These are phyloP conservation scores for Solanum pinnatisectum DNA, from an alignment of 257 asterid species.

Conservation along the genomic window DNA sequence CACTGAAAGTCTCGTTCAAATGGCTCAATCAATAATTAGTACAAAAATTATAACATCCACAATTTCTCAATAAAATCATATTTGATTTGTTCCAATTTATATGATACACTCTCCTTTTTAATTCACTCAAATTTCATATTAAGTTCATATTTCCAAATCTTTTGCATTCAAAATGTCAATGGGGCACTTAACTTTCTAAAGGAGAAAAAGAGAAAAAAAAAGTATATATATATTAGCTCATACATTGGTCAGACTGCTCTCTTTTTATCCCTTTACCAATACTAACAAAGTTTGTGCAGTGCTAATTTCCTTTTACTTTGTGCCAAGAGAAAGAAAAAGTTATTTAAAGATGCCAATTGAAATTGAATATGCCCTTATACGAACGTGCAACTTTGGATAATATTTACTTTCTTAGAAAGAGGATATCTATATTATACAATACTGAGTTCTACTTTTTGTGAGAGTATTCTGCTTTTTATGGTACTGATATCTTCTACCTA, in stretches of 20 bases:
- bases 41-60: neutral
- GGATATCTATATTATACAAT: neutral
- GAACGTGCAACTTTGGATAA: neutral
- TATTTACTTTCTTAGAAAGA: neutral
- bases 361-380: neutral
- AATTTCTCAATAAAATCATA: neutral
- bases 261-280: neutral
- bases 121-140: neutral
- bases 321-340: neutral
- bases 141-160: neutral
- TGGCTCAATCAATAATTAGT: neutral
- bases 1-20: neutral
- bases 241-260: neutral
- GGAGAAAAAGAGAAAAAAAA: neutral
- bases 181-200: neutral
- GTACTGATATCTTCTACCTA: neutral
- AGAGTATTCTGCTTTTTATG: neutral
- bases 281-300: neutral
- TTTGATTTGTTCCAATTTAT: neutral
- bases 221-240: neutral
- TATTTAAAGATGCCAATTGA: neutral
- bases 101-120: neutral
- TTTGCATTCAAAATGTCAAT: neutral
- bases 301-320: neutral
- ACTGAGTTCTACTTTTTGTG: neutral